Base-by-base conservation (phyloP, 2,329 filamentous ascomycete species). In the Pseudogymnoascus sp. region DNA sequence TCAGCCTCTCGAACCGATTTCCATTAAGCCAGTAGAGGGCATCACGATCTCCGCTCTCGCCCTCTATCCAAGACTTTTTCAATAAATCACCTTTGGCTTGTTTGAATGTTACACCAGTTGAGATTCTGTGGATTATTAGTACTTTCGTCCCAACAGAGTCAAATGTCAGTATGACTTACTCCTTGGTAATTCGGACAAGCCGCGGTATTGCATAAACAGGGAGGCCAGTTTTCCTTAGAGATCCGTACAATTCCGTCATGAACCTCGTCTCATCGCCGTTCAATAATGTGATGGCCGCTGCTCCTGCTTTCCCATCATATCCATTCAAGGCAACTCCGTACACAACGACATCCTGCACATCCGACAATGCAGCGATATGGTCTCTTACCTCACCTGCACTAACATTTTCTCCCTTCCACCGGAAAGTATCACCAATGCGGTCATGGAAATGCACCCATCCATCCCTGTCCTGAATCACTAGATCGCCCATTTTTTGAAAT, bases 401-500 rank as follows among this genome's bases (percentile, higher is more conserved):
- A 4, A 79, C 77, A 60, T 79, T 79, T 71, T 79, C 77, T 1
- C 77, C 76, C 64, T 79, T 81, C 81, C 81, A 83, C 8, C 80
- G 73, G 70, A 79, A 83, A 0, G 80, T 82, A 65, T 83, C 80
- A 9, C 80, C 80, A 59, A 82, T 74, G 3, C 81, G 75, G 66
- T 80, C 78, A 58, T 77, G 73, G 65, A 80, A 80, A 16, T 71
- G 72, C 3, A 80, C 69, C 75, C 77, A 79, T 0, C 78, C 77
- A 16, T 71, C 70, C 1, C 66, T 58, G 49, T 79, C 76, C 36
- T 73, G 73, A 4, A 78, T 68, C 8, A 79, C 66, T n/a, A 79
- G 62, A 67, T 80, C 78, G 3, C 78, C 78, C 58, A 75, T 78
- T 33, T 76, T 73, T 62, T 79, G 76, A 64, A 75, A 80, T 14